phyloP scores from a whole-genome alignment of 2,329 filamentous ascomycete species.

The Sporothrix brasiliensis region DNA sequence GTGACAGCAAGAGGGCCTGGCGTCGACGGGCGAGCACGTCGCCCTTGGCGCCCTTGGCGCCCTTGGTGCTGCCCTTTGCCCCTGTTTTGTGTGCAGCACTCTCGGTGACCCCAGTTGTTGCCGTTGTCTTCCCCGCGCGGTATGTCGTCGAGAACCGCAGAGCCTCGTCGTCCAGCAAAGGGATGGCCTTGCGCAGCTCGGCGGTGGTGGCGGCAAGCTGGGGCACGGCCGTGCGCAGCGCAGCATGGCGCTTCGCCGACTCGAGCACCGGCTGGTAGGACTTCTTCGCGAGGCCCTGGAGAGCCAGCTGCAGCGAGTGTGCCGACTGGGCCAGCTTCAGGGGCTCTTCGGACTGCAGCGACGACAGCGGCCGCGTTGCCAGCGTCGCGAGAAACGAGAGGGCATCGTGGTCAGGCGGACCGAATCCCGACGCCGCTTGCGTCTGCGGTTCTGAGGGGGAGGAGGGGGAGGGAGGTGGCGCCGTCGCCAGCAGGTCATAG shows the following conservation, averaged over 20 bases:
- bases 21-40: constrained; percentile 69
- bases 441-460: constrained; percentile 40
- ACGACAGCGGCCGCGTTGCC: constrained; percentile 72
- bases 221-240: constrained; percentile 72
- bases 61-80: neutral
- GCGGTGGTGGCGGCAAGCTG: constrained; percentile 65
- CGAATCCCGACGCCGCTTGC: constrained; percentile 41
- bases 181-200: constrained; percentile 71
- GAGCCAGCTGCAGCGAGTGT: constrained; percentile 77
- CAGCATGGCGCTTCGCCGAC: constrained; percentile 76
- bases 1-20: constrained; percentile 76
- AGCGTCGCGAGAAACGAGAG: constrained; percentile 76
- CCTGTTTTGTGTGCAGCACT: neutral
- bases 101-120: constrained; percentile 48
- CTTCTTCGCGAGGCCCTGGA: constrained; percentile 86
- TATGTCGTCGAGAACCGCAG: constrained; percentile 82
- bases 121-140: constrained; percentile 71
- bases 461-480: constrained; percentile 38
- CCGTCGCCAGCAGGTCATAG: constrained; percentile 66
- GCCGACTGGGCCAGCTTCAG: constrained; percentile 78
- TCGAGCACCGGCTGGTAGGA: constrained; percentile 84
- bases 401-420: constrained; percentile 54
- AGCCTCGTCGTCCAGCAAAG: constrained; percentile 75
- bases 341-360: constrained; percentile 74
- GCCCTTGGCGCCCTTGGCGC: neutral